A percentile compares a stretch with the other conserved stretches of the same genome.
Conservation (phyloP, 2,329 filamentous ascomycete species). For the Lecanosticta acicola region DNA sequence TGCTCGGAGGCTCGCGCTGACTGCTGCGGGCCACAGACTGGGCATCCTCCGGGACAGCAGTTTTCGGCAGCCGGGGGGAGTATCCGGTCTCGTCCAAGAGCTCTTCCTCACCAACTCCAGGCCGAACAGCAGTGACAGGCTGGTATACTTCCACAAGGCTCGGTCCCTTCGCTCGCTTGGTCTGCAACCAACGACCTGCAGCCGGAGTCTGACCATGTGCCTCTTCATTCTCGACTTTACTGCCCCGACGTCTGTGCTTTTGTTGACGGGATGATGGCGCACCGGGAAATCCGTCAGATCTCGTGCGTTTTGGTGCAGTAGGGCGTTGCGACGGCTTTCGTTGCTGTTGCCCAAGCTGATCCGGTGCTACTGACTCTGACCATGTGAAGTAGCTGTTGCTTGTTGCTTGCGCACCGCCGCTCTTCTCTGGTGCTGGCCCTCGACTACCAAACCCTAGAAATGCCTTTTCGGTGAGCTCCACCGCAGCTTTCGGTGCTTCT, state of each 20-base stretch:
- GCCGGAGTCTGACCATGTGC: no score
- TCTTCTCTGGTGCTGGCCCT: constrained; percentile 22
- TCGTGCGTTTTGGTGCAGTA: no score
- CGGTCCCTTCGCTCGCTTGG: neutral
- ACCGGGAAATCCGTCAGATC: no score
- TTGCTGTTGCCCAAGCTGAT: neutral
- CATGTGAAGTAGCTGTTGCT: constrained; percentile 37
- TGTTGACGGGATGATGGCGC: no score
- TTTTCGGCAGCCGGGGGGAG: neutral
- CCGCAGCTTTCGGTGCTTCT: constrained; percentile 8
- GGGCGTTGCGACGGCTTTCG: neutral
- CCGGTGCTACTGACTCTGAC: constrained; percentile 36
- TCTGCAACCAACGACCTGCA: neutral
- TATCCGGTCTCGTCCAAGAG: neutral
- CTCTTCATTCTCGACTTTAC: no score
- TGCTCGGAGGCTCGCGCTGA: neutral
- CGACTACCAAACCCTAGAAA: constrained; percentile 37
- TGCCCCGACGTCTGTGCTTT: no score
- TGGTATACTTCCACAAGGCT: constrained; percentile 3
- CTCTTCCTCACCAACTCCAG: no score
- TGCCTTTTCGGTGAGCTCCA: constrained; percentile 33
- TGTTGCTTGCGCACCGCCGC: constrained; percentile 11
- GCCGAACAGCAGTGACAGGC: no score
- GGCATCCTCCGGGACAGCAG: neutral
- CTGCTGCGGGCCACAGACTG: neutral